A percentile compares a stretch with the other conserved stretches of the same genome.
These are phyloP conservation scores for Arctium lappa DNA, from an alignment of 129 eudicot genomes.

Conservation along the genomic window DNA sequence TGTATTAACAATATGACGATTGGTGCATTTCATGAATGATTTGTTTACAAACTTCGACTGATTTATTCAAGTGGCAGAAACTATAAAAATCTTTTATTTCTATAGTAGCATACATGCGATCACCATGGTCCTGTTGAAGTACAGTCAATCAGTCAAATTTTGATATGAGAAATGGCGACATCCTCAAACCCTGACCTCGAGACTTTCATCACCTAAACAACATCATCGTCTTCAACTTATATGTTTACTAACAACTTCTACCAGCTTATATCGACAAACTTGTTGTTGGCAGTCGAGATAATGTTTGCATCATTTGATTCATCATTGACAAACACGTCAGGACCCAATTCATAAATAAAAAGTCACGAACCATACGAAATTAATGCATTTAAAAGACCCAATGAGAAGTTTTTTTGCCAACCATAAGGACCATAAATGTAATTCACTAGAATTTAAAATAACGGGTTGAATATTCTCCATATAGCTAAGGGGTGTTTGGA, in stretches of 20 bases:
- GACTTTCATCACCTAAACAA: background rate
- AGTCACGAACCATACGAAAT: background rate
- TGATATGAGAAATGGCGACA: background rate
- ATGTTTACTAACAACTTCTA: background rate
- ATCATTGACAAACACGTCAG: background rate
- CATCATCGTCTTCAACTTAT: background rate
- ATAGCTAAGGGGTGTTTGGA: background rate
- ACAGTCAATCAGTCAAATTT: background rate
- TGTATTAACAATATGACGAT: background rate
- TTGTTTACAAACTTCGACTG: background rate
- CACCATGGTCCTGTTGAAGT: background rate
- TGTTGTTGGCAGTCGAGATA: background rate
- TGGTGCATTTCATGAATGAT: background rate
- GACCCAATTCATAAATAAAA: background rate
- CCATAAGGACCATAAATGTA: background rate
- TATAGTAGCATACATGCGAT: background rate
- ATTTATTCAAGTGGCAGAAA: background rate
- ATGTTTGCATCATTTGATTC: background rate
- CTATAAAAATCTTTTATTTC: background rate
- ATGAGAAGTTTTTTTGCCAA: background rate
- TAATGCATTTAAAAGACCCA: background rate
- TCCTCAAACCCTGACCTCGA: background rate
- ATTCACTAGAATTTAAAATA: background rate
- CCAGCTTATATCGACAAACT: background rate
- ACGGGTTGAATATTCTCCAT: constrained; percentile 14